phyloP scores from a whole-genome alignment of 78 protist species.

The Diacronema lutheri region DNA sequence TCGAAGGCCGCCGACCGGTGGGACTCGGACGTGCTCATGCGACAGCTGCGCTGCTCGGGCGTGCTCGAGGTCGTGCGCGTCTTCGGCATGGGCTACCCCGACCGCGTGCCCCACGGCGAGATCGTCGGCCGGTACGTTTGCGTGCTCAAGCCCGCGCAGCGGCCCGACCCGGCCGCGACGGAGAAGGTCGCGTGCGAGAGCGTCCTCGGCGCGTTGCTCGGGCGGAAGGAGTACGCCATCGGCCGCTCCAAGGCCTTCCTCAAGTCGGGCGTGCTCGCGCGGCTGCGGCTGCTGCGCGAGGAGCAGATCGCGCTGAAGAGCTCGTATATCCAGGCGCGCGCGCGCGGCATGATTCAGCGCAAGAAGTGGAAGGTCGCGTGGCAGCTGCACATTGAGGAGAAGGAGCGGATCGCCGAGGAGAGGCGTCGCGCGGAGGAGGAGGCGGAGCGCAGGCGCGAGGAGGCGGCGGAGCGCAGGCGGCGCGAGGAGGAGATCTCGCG shows the following conservation, averaged over 20 bases:
- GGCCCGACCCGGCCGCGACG: too few species aligned
- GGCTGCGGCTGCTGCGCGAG: background rate
- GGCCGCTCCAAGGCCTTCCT: background rate
- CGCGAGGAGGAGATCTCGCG: background rate
- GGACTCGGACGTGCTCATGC: background rate
- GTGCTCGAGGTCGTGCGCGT: conserved; percentile 87
- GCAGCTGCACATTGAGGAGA: background rate
- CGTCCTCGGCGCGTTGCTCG: too few species aligned
- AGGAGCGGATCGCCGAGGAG: background rate
- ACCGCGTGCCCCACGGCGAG: background rate
- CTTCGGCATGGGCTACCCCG: background rate
- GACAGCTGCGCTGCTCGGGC: conserved; percentile 89
- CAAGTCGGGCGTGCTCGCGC: background rate
- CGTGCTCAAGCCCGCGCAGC: background rate
- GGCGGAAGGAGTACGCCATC: background rate
- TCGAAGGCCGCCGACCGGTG: background rate
- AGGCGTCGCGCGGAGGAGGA: background rate
- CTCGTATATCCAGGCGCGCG: background rate
- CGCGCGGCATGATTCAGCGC: background rate
- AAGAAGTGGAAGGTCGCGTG: background rate
- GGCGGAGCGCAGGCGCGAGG: background rate
- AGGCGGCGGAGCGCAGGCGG: background rate
- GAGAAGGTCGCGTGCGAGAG: too few species aligned
- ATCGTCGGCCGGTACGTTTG: background rate
- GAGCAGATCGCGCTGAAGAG: too few species aligned